phyloP scores from a whole-genome alignment of 495 filamentous ascomycete genomes.

The Hyaloscypha bicolor region DNA sequence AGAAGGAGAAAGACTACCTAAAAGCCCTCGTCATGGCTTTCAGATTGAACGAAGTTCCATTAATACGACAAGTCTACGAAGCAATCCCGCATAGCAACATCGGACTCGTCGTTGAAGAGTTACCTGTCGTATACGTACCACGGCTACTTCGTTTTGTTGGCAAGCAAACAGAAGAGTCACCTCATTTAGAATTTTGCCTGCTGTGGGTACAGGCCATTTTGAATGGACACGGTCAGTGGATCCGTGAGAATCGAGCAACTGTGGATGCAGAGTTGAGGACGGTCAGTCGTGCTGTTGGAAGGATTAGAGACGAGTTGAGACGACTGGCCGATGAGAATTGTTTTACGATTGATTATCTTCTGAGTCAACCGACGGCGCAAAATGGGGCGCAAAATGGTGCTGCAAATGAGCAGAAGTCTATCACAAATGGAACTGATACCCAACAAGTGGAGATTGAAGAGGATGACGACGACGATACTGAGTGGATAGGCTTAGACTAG shows the following conservation, averaged over 20 bases:
- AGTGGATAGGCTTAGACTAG: slow-evolving; percentile 60
- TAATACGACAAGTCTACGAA: slow-evolving; percentile 85
- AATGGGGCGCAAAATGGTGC: slow-evolving; percentile 14
- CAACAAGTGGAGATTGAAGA: slow-evolving; percentile 27
- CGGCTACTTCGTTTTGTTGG: slow-evolving; percentile 84
- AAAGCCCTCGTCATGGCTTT: slow-evolving; percentile 97
- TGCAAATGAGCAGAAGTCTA: slow-evolving; percentile 16
- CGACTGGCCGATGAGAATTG: slow-evolving; percentile 82
- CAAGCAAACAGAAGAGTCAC: slow-evolving; percentile 81
- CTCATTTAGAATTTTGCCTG: slow-evolving; percentile 91
- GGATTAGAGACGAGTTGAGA: slow-evolving; percentile 74
- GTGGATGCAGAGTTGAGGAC: slow-evolving; percentile 81
- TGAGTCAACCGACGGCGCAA: slow-evolving; percentile 34
- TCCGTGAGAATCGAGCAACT: slow-evolving; percentile 74
- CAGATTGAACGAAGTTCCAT: slow-evolving; percentile 77
- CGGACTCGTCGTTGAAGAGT: slow-evolving; percentile 70
- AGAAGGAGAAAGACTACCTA: slow-evolving; percentile 75
- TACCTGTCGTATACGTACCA: slow-evolving; percentile 86
- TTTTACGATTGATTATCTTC: slow-evolving; percentile 81
- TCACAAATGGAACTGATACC: slow-evolving; percentile 20
- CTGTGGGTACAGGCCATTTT: slow-evolving; percentile 89
- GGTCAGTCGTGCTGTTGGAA: slow-evolving; percentile 72
- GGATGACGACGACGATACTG: slow-evolving; percentile 41
- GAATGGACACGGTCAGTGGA: slow-evolving; percentile 76
- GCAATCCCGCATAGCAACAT: slow-evolving; percentile 76